phyloP scores from a whole-genome alignment of 2,329 filamentous ascomycete species.

The Ceratocystis albifundus region DNA sequence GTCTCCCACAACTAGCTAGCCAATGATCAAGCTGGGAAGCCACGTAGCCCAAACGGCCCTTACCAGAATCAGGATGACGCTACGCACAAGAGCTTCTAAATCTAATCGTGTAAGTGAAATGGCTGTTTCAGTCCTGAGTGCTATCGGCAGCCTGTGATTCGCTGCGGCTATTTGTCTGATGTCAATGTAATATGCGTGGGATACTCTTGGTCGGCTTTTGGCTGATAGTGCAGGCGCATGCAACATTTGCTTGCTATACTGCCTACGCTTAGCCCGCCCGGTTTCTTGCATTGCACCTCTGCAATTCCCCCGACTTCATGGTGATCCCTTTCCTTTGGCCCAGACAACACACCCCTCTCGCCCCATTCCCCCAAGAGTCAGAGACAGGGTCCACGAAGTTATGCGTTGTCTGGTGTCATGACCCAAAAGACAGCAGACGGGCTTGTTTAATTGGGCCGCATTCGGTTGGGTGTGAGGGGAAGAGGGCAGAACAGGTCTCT shows the following conservation, averaged over 20 bases:
- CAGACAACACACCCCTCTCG: neutral
- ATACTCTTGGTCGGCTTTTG: neutral
- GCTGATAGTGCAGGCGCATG: neutral
- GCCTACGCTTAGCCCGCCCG: neutral
- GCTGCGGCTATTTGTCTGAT: neutral
- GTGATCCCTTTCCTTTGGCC: neutral
- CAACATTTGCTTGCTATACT: neutral
- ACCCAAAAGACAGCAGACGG: too few relatives aligned
- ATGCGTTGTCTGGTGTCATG: too few relatives aligned
- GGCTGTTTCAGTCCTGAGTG: neutral
- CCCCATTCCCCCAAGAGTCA: too few relatives aligned
- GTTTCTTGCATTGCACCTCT: neutral
- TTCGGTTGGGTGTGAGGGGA: neutral
- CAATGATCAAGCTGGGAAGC: neutral
- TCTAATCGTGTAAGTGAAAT: constrained; percentile 11
- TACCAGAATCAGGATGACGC: neutral
- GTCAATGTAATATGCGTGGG: neutral
- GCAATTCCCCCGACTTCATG: neutral
- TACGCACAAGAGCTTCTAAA: neutral
- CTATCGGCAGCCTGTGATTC: constrained; percentile 4
- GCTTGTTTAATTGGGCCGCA: too few relatives aligned
- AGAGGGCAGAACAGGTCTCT: neutral
- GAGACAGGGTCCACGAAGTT: too few relatives aligned
- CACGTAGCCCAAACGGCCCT: neutral
- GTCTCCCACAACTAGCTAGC: neutral